Evolutionary conservation across 106 monocot genomes (phyloP), one percentile per base, ranked within the genome.

Genomic region (Narthecium ossifragum): DNA sequence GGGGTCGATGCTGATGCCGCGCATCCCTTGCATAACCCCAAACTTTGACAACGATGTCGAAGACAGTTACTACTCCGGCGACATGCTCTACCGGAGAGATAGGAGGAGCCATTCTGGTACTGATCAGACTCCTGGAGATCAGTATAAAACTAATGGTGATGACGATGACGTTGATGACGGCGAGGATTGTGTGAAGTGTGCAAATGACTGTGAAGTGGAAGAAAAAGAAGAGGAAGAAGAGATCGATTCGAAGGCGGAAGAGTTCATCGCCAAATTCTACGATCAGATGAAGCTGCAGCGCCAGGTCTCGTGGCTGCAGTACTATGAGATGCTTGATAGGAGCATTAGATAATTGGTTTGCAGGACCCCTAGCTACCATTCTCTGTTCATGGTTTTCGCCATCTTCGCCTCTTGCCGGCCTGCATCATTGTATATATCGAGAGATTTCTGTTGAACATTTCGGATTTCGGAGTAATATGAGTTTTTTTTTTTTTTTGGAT

Each of bases 201-300:
- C 4, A 2, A 18, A 29, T n/a, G n/a, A n/a, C n/a, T n/a, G n/a
- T n/a, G 57, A 50, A 26, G 55, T 43, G 2, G 53, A 20, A 10
- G 61, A 34, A 2, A 61, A 46, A 1, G 63, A 68, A 8, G 65
- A 59, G 15, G 55, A 52, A 4, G 41, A 34, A 34, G 81, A 68
- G 32, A 73, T 82, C 25, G 82, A 82, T 64, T 13, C 20, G n/a
- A 77, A 53, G 64, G 82, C 82, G 6, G 82, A 82, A 56, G 64
- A 69, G 53, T 82, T 82, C 31, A 77, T 77, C 24, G 32, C 59
- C 0, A 60, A 31, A 32, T 82, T 76, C 34, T 60, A 82, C 51
- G 65, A 77, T 62, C 60, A 82, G 55, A 73, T 82, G 64, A 73
- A 69, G 64, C 60, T 82, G 57, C 81, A 82, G 37, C 28, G 70